Base-by-base conservation (phyloP, 1,139 yeast species). In the Tardiomyces blankii region DNA sequence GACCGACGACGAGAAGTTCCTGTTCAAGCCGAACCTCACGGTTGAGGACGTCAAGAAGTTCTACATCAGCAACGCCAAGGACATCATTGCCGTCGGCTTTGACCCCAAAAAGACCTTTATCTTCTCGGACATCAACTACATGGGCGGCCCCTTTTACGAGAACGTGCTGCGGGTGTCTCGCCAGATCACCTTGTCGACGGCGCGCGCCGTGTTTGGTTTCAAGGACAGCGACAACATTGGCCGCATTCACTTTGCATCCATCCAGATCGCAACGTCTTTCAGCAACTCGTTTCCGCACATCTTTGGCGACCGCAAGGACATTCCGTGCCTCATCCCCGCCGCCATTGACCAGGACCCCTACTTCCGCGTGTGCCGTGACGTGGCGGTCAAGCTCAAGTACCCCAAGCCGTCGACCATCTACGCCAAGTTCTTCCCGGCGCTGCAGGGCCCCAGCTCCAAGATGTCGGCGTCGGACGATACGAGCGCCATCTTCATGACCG, bases 291-390 rank as follows among this genome's bases (percentile, higher is more conserved):
- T 86, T 75, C 98, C 98, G 2, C 95, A 83, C 55, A 83, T 93
- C 28, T 77, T 93, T 57, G 96, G 87, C 11, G 88, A 88, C 44
- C 72, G 82, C 43, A 82, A 83, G 66, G 89, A 96, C 1, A 64
- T 70, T 41, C 98, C 96, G 49, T 86, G 96, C 67, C 73, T 93
- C 65, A 93, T 93, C 65, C 99, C 99, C 38, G 93, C 98, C 74
- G 99, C 99, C 42, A 93, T 93, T 64, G 99, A 93, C 65, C 96
- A 89, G 70, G 99, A 93, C 66, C 98, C 99, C 38, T 93, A 93
- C 67, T 93, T 93, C 72, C 77, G 99, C 65, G 95, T 93, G 28
- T 86, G 96, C 67, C 77, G 99, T 67, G 99, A 93, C 63, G 98
- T 93, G 52, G 96, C 98, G 23, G 88, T 82, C 61, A 91, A 89